Percentiles rank a stretch among this genome's conserved stretches.
phyloP scores from a whole-genome alignment of 225 moss, liverwort and hornwort species.

The Climacium dendroides region DNA sequence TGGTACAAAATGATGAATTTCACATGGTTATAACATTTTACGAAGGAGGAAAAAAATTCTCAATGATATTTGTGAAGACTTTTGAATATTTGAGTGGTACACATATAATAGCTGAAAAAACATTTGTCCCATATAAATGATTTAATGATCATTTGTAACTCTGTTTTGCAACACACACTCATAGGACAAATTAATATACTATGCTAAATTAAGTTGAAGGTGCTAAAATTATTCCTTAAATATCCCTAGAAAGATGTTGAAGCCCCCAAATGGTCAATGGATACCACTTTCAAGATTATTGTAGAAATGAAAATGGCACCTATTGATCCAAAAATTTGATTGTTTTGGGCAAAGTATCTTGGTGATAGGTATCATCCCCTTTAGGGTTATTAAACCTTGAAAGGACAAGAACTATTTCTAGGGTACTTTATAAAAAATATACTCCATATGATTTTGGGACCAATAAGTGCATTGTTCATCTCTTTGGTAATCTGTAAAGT shows the following conservation, averaged over 20 bases:
- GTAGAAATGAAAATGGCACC: not conserved
- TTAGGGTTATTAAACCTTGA: too few species aligned
- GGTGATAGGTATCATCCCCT: too few species aligned
- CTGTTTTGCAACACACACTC: not conserved
- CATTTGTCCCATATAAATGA: not conserved
- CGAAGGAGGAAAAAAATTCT: not conserved
- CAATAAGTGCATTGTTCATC: not conserved
- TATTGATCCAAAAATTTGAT: not conserved
- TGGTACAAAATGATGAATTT: not conserved
- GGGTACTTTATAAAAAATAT: not conserved
- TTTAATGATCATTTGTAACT: not conserved
- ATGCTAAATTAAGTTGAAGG: not conserved
- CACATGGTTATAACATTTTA: not conserved
- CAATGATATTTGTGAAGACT: not conserved
- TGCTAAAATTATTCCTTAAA: not conserved
- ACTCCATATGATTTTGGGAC: not conserved
- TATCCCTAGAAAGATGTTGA: accelerated
- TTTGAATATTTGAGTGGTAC: not conserved
- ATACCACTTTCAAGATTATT: not conserved
- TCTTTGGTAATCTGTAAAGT: too few species aligned
- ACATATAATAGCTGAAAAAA: not conserved
- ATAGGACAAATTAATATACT: not conserved
- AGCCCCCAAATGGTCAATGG: accelerated
- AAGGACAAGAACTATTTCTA: too few species aligned
- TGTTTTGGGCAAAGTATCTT: too few species aligned